Evolutionary conservation across 2,329 filamentous ascomycete species (phyloP).

Genomic region (Talaromyces marneffei): DNA sequence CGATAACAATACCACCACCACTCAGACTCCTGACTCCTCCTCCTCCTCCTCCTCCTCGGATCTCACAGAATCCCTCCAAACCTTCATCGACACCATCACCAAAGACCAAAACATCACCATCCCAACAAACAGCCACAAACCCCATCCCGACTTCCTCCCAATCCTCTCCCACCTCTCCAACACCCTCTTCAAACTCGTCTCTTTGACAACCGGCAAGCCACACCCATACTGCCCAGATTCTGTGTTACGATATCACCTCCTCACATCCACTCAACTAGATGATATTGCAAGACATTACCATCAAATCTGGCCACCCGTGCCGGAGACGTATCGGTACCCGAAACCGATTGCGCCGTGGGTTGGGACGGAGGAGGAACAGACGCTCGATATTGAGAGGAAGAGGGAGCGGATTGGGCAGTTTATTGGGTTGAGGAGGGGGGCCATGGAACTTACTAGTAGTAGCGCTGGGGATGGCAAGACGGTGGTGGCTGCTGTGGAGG

Average conservation of each 20-base stretch:
- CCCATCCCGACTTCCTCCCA: neutral
- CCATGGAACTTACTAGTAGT: neutral
- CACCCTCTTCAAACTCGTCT: slow-evolving; percentile 23
- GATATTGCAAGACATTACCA: slow-evolving; percentile 39
- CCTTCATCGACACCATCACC: neutral
- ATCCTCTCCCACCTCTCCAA: neutral
- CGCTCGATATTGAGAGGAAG: slow-evolving; percentile 33
- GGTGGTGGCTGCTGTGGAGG: neutral
- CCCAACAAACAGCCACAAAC: neutral
- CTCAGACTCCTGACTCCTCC: neutral
- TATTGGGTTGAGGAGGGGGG: slow-evolving; percentile 37
- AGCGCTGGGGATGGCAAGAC: slow-evolving; percentile 8
- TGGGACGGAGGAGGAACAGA: slow-evolving; percentile 17
- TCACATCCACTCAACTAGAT: slow-evolving; percentile 38
- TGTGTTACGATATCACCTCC: slow-evolving; percentile 37
- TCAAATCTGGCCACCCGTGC: slow-evolving; percentile 33
- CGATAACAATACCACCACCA: neutral
- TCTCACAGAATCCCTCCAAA: neutral
- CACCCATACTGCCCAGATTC: slow-evolving; percentile 37
- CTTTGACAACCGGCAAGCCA: slow-evolving; percentile 28
- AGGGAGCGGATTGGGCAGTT: slow-evolving; percentile 39
- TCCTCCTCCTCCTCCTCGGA: no score
- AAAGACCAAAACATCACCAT: neutral
- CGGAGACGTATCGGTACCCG: slow-evolving; percentile 32
- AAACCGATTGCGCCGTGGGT: slow-evolving; percentile 27